These are phyloP conservation scores for Coemansia sp. DNA, from an alignment of 192 early-diverging fungal species.

Conservation along the genomic window DNA sequence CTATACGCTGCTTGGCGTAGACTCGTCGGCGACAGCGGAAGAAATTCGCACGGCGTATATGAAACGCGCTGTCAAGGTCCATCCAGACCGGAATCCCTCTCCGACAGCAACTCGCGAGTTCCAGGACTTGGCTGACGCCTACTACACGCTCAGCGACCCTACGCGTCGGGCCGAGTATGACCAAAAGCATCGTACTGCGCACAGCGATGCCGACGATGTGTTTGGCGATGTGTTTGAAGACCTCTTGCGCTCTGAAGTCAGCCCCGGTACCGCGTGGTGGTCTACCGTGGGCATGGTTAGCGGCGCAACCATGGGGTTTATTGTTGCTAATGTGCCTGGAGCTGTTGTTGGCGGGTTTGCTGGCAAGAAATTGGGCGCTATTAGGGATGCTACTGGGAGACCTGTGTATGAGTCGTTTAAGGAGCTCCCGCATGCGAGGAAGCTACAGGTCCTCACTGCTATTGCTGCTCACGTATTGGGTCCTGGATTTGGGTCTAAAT, in stretches of 20 bases:
- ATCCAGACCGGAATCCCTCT: slow-evolving; percentile 69
- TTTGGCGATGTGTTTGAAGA: slow-evolving; percentile 85
- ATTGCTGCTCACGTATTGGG: slow-evolving; percentile 52
- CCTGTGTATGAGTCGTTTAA: slow-evolving; percentile 63
- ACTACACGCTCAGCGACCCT: slow-evolving; percentile 68
- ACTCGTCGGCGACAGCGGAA: slow-evolving; percentile 61
- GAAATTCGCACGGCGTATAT: slow-evolving; percentile 83
- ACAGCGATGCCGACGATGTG: slow-evolving; percentile 62
- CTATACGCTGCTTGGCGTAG: slow-evolving; percentile 67
- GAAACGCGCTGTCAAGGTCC: slow-evolving; percentile 66
- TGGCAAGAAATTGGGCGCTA: slow-evolving; percentile 62
- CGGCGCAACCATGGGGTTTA: slow-evolving; percentile 76
- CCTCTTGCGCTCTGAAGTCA: slow-evolving; percentile 71
- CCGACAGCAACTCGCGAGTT: slow-evolving; percentile 64
- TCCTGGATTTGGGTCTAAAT: slow-evolving; percentile 10
- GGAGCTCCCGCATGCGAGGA: slow-evolving; percentile 60
- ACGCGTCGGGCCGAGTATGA: slow-evolving; percentile 60
- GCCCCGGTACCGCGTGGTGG: slow-evolving; percentile 60
- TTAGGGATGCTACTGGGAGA: slow-evolving; percentile 67
- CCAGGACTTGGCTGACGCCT: slow-evolving; percentile 77
- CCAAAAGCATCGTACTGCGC: slow-evolving; percentile 28
- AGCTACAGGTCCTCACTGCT: slow-evolving; percentile 59
- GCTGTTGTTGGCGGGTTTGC: slow-evolving; percentile 61
- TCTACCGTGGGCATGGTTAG: slow-evolving; percentile 61
- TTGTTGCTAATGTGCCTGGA: slow-evolving; percentile 66